These are phyloP conservation scores for Massariosphaeria phaeospora DNA, from an alignment of 495 filamentous ascomycete species.

Conservation along the genomic window DNA sequence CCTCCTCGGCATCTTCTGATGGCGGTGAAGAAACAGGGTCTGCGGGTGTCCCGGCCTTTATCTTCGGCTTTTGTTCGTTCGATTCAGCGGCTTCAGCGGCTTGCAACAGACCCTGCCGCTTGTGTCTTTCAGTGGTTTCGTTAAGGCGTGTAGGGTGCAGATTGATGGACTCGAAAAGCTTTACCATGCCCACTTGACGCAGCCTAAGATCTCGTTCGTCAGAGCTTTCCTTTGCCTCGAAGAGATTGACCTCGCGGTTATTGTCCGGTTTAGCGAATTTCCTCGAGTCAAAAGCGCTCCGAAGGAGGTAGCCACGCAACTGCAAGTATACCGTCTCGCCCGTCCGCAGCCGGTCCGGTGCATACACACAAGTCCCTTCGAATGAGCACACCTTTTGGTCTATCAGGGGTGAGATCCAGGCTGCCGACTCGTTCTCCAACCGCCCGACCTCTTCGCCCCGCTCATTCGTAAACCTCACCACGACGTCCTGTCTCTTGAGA, in stretches of 20 bases:
- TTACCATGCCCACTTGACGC: constrained; percentile 80
- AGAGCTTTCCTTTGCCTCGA: constrained; percentile 76
- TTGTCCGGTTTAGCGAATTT: constrained; percentile 58
- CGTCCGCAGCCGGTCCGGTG: constrained; percentile 74
- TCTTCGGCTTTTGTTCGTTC: constrained; percentile 57
- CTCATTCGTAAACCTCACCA: constrained; percentile 87
- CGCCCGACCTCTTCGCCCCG: constrained; percentile 79
- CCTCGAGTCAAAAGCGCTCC: constrained; percentile 62
- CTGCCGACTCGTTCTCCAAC: constrained; percentile 82
- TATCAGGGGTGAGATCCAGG: constrained; percentile 88
- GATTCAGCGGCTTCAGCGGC: constrained; percentile 82
- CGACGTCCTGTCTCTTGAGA: constrained; percentile 60
- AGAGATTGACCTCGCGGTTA: constrained; percentile 65
- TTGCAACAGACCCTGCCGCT: constrained; percentile 73
- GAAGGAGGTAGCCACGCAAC: constrained; percentile 70
- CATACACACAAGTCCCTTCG: constrained; percentile 84
- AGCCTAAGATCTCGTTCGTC: constrained; percentile 83
- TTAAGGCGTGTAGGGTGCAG: constrained; percentile 68
- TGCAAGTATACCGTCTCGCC: constrained; percentile 93
- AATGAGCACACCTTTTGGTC: constrained; percentile 88
- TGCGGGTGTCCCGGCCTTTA: constrained; percentile 25
- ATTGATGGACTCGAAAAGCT: constrained; percentile 83
- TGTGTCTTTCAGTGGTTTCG: constrained; percentile 70
- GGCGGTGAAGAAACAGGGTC: constrained; percentile 43
- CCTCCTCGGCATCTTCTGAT: constrained; percentile 72